Conservation (phyloP, 257 asterid species). For the Thymus quinquecostatus region DNA sequence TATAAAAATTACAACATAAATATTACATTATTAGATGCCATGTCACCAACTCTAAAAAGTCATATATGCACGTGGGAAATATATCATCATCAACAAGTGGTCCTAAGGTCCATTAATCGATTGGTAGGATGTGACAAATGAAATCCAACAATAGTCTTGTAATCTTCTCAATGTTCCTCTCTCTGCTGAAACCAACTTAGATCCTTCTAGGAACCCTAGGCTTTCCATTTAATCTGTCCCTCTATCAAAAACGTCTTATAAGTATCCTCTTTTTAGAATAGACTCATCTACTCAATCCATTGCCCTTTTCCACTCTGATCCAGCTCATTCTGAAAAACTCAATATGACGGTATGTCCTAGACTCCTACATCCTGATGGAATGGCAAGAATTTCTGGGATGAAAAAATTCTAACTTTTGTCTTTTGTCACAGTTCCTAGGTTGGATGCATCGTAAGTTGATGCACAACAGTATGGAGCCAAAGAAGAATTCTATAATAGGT, state of each 20-base stretch:
- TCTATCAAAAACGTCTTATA: slow-evolving; percentile 25
- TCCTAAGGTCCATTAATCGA: slow-evolving; percentile 47
- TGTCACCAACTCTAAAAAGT: slow-evolving; percentile 39
- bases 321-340: slow-evolving; percentile 39
- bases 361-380: slow-evolving; percentile 25
- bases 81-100: slow-evolving; percentile 56
- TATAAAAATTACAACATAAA: slow-evolving; percentile 24
- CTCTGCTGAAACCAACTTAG: slow-evolving; percentile 46
- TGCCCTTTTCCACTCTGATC: slow-evolving; percentile 30
- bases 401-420: slow-evolving; percentile 37
- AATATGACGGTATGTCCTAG: slow-evolving; percentile 71
- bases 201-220: slow-evolving; percentile 45
- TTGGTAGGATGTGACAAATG: slow-evolving; percentile 42
- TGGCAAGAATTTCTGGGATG: slow-evolving; percentile 7
- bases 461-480: slow-evolving; percentile 50
- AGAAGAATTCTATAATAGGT: slow-evolving; percentile 59
- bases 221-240: slow-evolving; percentile 43
- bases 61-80: slow-evolving; percentile 27
- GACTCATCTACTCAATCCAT: slow-evolving; percentile 28
- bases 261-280: slow-evolving; percentile 27
- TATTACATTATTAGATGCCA: slow-evolving; percentile 14
- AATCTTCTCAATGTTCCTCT: slow-evolving; percentile 54
- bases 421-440: slow-evolving; percentile 74
- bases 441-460: slow-evolving; percentile 80
- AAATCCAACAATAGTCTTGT: slow-evolving; percentile 59